Percentiles rank a stretch among this genome's conserved stretches.
These are phyloP conservation scores for Camellia granthamiana DNA, from an alignment of 148 eudicot genomes.

Conservation along the genomic window DNA sequence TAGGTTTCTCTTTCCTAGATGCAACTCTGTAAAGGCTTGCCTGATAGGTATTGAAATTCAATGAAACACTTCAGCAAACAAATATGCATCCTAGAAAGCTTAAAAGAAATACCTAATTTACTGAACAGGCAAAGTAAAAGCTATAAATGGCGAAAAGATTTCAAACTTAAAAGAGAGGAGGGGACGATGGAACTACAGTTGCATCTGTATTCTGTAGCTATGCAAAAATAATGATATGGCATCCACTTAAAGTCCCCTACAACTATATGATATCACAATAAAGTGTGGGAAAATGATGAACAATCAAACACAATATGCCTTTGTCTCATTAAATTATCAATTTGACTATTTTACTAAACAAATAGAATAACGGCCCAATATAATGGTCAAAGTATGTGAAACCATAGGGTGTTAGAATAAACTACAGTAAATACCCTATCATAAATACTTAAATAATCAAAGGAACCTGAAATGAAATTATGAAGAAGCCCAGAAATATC, in stretches of 20 bases:
- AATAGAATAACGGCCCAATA: too few species aligned
- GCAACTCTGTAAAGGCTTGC: constrained; percentile 23
- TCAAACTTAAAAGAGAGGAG: neutral
- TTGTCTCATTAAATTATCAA: neutral
- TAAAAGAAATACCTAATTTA: neutral
- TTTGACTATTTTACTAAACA: neutral
- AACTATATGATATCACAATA: neutral
- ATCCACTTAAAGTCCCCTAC: neutral
- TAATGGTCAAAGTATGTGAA: neutral
- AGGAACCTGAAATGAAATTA: constrained; percentile 11
- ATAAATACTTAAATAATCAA: neutral
- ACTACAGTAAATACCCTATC: neutral
- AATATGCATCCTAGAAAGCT: neutral
- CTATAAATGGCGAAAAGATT: neutral
- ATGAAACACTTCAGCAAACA: constrained; percentile 4
- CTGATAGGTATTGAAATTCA: constrained; percentile 21
- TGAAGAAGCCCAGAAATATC: neutral
- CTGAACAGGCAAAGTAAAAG: neutral
- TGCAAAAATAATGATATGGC: neutral
- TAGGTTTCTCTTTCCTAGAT: constrained; percentile 63
- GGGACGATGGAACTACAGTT: neutral
- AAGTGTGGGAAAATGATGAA: neutral
- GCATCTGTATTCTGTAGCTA: neutral
- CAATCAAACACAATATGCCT: neutral
- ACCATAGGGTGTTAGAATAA: neutral